A percentile compares a stretch with the other conserved stretches of the same genome.
Evolutionary conservation across 495 filamentous ascomycete species (phyloP).

Genomic region (Lasiosphaeriaceae sp.): DNA sequence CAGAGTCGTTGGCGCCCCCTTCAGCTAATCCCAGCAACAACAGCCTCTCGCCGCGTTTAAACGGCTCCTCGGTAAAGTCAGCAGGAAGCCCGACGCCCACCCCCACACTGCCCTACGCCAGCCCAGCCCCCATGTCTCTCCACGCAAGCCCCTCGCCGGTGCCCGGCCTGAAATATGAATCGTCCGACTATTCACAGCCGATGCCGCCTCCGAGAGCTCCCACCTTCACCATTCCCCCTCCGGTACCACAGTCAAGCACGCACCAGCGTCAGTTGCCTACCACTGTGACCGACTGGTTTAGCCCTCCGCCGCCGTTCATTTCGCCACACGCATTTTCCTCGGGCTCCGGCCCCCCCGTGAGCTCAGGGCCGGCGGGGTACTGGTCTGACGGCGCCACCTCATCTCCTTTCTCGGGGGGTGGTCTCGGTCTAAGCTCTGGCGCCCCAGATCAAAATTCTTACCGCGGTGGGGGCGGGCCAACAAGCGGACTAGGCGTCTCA

Average conservation of each 20-base stretch:
- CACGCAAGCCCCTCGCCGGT: constrained; percentile 15
- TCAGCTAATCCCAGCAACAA: constrained; percentile 9
- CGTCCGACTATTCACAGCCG: constrained; percentile 5
- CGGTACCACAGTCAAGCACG: constrained; percentile 21
- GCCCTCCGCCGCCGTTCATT: constrained; percentile 52
- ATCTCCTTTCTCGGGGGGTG: constrained; percentile 14
- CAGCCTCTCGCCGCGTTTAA: constrained; percentile 17
- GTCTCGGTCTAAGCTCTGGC: constrained; percentile 8
- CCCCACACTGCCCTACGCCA: constrained; percentile 17
- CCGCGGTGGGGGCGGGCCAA: background rate
- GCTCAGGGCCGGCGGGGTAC: background rate
- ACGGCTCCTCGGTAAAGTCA: background rate
- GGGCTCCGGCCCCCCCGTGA: background rate
- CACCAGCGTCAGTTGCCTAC: constrained; percentile 38
- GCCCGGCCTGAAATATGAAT: constrained; percentile 17
- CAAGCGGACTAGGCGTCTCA: background rate
- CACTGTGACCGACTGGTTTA: constrained; percentile 39
- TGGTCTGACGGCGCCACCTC: constrained; percentile 13
- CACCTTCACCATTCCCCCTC: constrained; percentile 36
- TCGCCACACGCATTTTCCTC: constrained; percentile 37
- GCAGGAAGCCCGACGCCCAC: constrained; percentile 20
- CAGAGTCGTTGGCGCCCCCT: constrained; percentile 24
- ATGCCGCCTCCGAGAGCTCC: constrained; percentile 19
- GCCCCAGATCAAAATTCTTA: constrained; percentile 6
- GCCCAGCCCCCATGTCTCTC: constrained; percentile 10